Base-by-base conservation (phyloP, 2,329 filamentous ascomycete species). In the Sporothrix globosa region DNA sequence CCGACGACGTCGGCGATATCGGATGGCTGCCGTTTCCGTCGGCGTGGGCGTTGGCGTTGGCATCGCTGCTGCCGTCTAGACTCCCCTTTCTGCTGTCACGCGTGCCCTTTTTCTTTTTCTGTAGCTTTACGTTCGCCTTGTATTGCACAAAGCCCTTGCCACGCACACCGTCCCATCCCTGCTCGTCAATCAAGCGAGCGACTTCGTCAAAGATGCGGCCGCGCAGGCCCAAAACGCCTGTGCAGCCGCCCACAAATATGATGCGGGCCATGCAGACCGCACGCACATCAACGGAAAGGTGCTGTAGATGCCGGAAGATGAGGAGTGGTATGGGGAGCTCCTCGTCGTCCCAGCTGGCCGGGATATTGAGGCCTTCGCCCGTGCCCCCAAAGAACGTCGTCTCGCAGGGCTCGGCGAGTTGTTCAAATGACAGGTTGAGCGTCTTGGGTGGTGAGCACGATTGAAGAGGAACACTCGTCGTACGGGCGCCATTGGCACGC, bases 221-320 rank as follows among this genome's bases (percentile, higher is more conserved):
- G 74, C 92, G 93, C 34, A 99, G 81, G 0, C 96, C 96, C 0
- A 94, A 86, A 10, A 97, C 88, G 34, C 86, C 86, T 6, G 93
- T 89, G 63, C 91, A 91, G 2, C 93, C 93, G 44, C 96, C 96
- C 0, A 90, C 91, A 76, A 99, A 91, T 19, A 97, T 83, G 60
- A 98, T 91, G 52, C 95, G 91, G 1, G 93, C 90, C 89, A 97
- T 96, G 79, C 95, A 97, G 4, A 90, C 81, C 0, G 91, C 90
- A 30, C 96, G 89, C 4, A 94, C 89, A 79, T 99, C 96, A 4
- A 95, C 82, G 0, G 93, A 92, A 0, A 97, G 83, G 9, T 88
- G 85, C 1, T 96, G 83, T 1, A 99, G 85, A 50, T 89, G 86
- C 68, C 87, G 86, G 80, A 97, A 96, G 2, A 96, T 83, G 10